phyloP scores from a whole-genome alignment of 2,329 filamentous ascomycete genomes.

The Alternaria tenuissima region DNA sequence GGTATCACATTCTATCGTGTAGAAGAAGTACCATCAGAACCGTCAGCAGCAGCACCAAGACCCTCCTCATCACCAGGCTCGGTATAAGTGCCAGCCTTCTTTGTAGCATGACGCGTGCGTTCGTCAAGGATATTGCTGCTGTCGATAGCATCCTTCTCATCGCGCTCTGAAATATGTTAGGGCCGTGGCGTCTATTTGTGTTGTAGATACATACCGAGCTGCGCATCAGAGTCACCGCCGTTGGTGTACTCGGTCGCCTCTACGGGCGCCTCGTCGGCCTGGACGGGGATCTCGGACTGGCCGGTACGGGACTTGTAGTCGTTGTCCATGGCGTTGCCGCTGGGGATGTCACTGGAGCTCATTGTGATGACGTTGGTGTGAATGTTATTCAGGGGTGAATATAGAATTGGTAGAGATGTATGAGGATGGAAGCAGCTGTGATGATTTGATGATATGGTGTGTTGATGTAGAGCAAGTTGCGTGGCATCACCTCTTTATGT shows the following conservation, averaged over 20 bases:
- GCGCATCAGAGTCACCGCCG: conserved; percentile 58
- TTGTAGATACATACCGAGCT: conserved; percentile 52
- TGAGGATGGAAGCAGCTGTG: not conserved
- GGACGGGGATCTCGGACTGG: conserved; percentile 56
- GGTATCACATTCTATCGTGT: not conserved
- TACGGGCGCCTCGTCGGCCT: conserved; percentile 56
- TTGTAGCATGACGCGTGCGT: conserved; percentile 59
- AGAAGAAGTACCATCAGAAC: conserved; percentile 46
- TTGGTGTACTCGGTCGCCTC: conserved; percentile 55
- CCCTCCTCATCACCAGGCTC: conserved; percentile 64
- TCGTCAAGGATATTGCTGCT: conserved; percentile 55
- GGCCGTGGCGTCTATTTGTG: not conserved
- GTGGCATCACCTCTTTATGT: conserved; percentile 8
- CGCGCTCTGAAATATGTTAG: conserved; percentile 45
- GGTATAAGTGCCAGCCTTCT: conserved; percentile 55
- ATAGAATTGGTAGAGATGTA: not conserved
- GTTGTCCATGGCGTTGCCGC: conserved; percentile 52
- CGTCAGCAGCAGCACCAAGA: conserved; percentile 51
- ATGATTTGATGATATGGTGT: not conserved
- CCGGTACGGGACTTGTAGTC: conserved; percentile 59
- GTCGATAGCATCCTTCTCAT: conserved; percentile 59
- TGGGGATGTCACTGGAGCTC: conserved; percentile 44
- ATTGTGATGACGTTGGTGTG: conserved; percentile 26
- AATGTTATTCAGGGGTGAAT: not conserved
- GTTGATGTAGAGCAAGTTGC: not conserved